Evolutionary conservation across 805 yeast species (phyloP).

Genomic region (Wickerhamiella cacticola): DNA sequence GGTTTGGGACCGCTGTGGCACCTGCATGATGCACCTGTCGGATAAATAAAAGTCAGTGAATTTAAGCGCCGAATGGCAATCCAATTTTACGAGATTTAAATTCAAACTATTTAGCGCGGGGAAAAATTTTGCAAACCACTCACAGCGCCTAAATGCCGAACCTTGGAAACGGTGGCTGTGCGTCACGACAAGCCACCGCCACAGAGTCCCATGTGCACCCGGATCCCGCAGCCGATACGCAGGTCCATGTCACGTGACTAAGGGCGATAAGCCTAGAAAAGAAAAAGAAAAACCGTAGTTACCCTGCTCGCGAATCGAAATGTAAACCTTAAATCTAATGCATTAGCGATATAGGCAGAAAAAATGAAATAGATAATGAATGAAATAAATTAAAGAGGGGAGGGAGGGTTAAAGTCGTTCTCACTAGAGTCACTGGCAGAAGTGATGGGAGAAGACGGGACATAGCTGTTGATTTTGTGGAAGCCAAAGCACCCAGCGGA

Average conservation of each 20-base stretch:
- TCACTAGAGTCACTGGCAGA: constrained; percentile 15
- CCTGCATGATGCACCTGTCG: not conserved
- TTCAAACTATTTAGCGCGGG: no score
- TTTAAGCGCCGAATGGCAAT: not conserved
- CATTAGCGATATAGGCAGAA: no score
- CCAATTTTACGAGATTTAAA: no score
- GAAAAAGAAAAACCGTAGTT: not conserved
- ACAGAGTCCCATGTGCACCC: constrained; percentile 10
- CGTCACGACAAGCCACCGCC: not conserved
- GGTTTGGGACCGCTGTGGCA: constrained; percentile 3
- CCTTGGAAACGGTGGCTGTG: no score
- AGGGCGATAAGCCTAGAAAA: not conserved
- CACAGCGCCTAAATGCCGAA: not conserved
- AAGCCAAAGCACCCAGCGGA: constrained; percentile 27
- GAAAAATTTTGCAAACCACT: no score
- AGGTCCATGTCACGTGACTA: constrained; percentile 2
- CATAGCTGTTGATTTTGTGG: constrained; percentile 20
- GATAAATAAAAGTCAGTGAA: not conserved
- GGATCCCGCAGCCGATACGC: constrained; percentile 2
- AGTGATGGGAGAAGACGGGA: constrained; percentile 9
- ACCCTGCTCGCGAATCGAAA: no score
- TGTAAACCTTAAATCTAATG: no score
- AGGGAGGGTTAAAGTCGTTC: constrained; percentile 17
- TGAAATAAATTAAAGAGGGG: constrained; percentile 11
- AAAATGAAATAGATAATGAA: not conserved